Evolutionary conservation across 345 rosid species (phyloP), one percentile per base, ranked within the genome.

Genomic region (Citropsis articulata): DNA sequence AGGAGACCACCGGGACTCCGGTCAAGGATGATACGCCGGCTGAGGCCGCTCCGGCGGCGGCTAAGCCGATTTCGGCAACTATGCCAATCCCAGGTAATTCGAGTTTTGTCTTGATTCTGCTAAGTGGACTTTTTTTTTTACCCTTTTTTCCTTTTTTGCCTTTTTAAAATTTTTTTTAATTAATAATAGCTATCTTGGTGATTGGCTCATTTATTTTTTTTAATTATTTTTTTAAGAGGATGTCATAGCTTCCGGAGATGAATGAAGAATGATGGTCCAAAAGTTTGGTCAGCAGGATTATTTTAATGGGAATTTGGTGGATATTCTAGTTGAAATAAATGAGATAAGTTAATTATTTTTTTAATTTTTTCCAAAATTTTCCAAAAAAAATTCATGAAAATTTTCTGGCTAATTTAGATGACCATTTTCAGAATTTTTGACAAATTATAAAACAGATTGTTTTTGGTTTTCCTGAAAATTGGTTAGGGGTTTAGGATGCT

Each of bases 1-100:
- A 92, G 64, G 93, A 91, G 10, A 80, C 70, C 14, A 89, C 28
- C 21, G 84, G 78, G 24, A 88, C 90, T 75, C 85, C 86, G 6
- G 88, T 76, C 18, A 86, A 85, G 81, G 86, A 77, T 64, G 81
- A 80, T n/a, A 69, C 69, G 9, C 28, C 65, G 7, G 75, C 79
- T 64, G 50, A 45, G 50, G 16, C 50, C 18, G 66, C 67, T 56
- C 56, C 79, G 7, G 64, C 73, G 22, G 82, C 73, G 7, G 62
- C 62, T 59, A 81, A 53, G 70, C 75, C 84, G 63, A 72, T 85
- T 48, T 81, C 89, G 24, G 78, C 81, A 7, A 71, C 85, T 4
- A 69, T 75, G 45, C 86, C 87, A 27, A 79, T 87, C 72, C 84
- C 89, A 55, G 98, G 94, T 88, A 75, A 74, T 24, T 31, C 50